Conservation (phyloP, 2,329 filamentous ascomycete species). For the Hymenoscyphus repandus region DNA sequence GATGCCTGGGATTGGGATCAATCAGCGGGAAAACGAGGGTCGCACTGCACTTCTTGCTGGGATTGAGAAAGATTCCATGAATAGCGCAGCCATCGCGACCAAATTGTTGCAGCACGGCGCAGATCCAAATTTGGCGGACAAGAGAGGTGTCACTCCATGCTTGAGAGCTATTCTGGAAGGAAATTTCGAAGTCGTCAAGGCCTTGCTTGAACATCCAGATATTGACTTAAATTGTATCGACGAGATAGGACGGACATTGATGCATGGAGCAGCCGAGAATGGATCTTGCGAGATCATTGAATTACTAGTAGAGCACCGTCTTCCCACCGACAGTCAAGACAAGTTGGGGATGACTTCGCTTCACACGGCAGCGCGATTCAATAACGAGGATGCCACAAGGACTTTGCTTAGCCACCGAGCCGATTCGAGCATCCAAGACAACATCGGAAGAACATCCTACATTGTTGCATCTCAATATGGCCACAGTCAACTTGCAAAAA, state of each 20-base stretch:
- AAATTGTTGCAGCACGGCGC: not conserved
- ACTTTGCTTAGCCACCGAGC: not conserved
- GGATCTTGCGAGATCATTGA: slow-evolving; percentile 1
- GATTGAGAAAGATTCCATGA: too few relatives aligned
- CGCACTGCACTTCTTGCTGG: too few relatives aligned
- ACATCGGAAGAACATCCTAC: not conserved
- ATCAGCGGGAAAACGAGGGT: too few relatives aligned
- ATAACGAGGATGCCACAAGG: not conserved
- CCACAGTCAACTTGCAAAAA: not conserved
- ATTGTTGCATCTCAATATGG: slow-evolving; percentile 10
- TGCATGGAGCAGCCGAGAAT: slow-evolving; percentile 7
- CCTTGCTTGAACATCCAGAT: not conserved
- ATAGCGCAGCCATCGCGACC: not conserved
- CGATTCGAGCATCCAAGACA: not conserved
- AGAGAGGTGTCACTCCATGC: not conserved
- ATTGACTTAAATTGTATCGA: slow-evolving; percentile 4
- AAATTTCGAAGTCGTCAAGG: not conserved
- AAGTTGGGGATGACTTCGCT: slow-evolving; percentile 9
- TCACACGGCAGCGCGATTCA: slow-evolving; percentile 5
- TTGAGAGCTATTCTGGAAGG: not conserved
- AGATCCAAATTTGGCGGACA: not conserved
- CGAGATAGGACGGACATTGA: slow-evolving; percentile 2
- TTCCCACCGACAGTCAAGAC: not conserved
- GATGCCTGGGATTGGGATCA: too few relatives aligned
- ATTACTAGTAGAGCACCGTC: not conserved